Conservation (phyloP, 176 grass and related monocot species). For the Zea mays region Zm-B73-REFERENCE-NAM-5.0 NC_050101.1:155136001-155136500, state of each 20-base stretch:
- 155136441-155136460: no score
- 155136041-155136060: slow-evolving; percentile 86
- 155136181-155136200: slow-evolving; percentile 39
- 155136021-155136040: slow-evolving; percentile 92
- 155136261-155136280: background rate
- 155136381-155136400: no score
- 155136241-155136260: background rate
- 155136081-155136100: slow-evolving; percentile 95
- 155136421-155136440: no score
- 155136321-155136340: no score
- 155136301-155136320: background rate
- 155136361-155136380: no score
- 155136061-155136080: slow-evolving; percentile 65
- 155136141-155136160: slow-evolving; percentile 99
- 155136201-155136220: slow-evolving; percentile 29
- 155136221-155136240: background rate
- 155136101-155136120: slow-evolving; percentile 93
- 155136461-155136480: no score
- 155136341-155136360: no score
- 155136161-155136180: slow-evolving; percentile 75
- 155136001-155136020: slow-evolving; percentile 87
- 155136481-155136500: no score
- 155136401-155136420: no score
- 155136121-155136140: slow-evolving; percentile 61
- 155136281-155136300: background rate